Conservation (phyloP, 1,284 basidiomycete genomes). For the Cerrena zonata region DNA sequence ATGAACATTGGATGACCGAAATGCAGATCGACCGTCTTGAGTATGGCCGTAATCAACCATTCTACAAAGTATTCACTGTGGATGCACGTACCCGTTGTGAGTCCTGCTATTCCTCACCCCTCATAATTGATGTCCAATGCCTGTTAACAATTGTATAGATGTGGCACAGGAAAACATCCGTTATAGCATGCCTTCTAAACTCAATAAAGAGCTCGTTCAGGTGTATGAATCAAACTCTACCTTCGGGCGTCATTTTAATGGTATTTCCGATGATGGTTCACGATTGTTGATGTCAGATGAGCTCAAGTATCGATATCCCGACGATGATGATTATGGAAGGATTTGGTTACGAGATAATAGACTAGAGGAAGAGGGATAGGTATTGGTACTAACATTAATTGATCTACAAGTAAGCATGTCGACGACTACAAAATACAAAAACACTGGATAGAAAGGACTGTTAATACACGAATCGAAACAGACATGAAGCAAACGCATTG, state of each 20-base stretch:
- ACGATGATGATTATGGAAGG: constrained; percentile 25
- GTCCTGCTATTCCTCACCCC: constrained; percentile 7
- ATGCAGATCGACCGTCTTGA: constrained; percentile 39
- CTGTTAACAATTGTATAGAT: no score
- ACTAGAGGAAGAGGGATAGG: no score
- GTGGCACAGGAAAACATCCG: constrained; percentile 31
- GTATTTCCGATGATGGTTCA: constrained; percentile 20
- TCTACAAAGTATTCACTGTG: constrained; percentile 39
- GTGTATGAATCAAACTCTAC: constrained; percentile 18
- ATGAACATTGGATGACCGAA: constrained; percentile 39
- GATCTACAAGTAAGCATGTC: not conserved
- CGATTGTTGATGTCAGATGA: constrained; percentile 31
- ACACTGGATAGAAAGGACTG: not conserved
- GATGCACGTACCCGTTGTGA: constrained; percentile 41
- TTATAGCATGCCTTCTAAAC: constrained; percentile 15
- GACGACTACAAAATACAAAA: not conserved
- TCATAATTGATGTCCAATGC: no score
- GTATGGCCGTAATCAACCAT: constrained; percentile 45
- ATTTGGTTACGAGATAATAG: constrained; percentile 10
- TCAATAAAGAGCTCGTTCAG: constrained; percentile 9
- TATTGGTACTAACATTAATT: not conserved
- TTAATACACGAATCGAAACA: not conserved
- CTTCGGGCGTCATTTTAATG: constrained; percentile 28
- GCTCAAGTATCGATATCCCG: constrained; percentile 26
- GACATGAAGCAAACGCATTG: no score